Percentiles rank a stretch among this genome's conserved stretches.
Conservation (phyloP, 371 early-diverging fungal genomes). For the Caulochytrium protostelioides region DNA sequence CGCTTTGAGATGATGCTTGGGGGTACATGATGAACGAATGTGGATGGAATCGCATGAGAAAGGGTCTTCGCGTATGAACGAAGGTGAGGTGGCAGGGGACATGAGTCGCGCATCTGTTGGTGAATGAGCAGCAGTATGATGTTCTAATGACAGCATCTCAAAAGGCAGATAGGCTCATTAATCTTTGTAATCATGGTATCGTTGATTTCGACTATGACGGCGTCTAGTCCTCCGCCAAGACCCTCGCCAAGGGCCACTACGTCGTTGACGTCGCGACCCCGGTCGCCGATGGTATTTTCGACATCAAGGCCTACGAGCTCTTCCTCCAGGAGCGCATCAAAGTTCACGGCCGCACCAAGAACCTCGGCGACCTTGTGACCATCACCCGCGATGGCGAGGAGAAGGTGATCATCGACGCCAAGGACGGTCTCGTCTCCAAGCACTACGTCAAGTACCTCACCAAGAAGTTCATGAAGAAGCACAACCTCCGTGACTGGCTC, state of each 20-base stretch:
- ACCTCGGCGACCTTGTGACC: slow-evolving; percentile 70
- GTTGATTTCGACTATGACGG: no score
- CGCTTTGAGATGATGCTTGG: no score
- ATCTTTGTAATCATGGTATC: no score
- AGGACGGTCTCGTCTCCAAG: no score
- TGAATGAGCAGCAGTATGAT: no score
- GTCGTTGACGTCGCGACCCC: slow-evolving; percentile 85
- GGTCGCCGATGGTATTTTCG: slow-evolving; percentile 87
- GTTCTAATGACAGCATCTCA: no score
- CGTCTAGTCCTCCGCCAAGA: not conserved
- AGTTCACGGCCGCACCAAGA: slow-evolving; percentile 87
- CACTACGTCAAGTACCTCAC: slow-evolving; percentile 97
- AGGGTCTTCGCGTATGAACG: no score
- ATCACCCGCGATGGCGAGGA: slow-evolving; percentile 60
- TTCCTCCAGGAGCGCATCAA: slow-evolving; percentile 95
- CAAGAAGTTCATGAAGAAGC: slow-evolving; percentile 99
- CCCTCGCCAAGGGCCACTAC: slow-evolving; percentile 40
- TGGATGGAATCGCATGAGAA: no score
- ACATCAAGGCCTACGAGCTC: slow-evolving; percentile 86
- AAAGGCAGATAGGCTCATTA: no score
- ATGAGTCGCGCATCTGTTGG: no score
- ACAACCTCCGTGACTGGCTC: slow-evolving; percentile 94
- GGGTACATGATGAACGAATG: no score
- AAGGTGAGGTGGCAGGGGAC: no score
- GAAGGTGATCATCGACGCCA: slow-evolving; percentile 27